Conservation (phyloP, 441 rosid genomes). For the Gossypium schwendimanii region DNA sequence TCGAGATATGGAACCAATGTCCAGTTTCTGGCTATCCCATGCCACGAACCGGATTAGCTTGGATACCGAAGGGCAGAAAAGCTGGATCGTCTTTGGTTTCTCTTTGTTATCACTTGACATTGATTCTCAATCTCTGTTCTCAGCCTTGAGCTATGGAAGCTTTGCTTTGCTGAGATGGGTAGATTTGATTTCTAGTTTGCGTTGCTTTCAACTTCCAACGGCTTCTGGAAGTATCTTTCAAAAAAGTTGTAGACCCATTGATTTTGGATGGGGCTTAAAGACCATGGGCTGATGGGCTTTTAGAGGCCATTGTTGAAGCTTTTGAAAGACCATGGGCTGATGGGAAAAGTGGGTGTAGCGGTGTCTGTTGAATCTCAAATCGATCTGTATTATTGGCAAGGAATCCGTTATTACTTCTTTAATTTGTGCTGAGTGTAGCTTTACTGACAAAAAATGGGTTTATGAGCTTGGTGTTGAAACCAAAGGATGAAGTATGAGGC, state of each 20-base stretch:
- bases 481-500: too few species aligned
- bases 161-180: neutral
- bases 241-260: neutral
- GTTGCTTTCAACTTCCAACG: neutral
- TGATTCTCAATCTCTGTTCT: neutral
- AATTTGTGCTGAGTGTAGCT: too few species aligned
- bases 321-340: neutral
- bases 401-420: too few species aligned
- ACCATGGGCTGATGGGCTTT: neutral
- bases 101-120: slow-evolving; percentile 22
- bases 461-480: too few species aligned
- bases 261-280: neutral
- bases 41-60: slow-evolving; percentile 33
- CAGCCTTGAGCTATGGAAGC: neutral
- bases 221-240: neutral
- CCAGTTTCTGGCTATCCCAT: slow-evolving; percentile 52
- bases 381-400: too few species aligned
- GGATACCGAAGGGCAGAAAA: slow-evolving; percentile 53
- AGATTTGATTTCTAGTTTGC: neutral
- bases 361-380: too few species aligned
- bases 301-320: neutral
- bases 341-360: neutral
- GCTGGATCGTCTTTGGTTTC: slow-evolving; percentile 37
- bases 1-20: slow-evolving; percentile 57
- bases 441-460: too few species aligned